These are phyloP conservation scores for Paecilomyces formosus DNA, from an alignment of 2,329 filamentous ascomycete species.

Conservation along the genomic window DNA sequence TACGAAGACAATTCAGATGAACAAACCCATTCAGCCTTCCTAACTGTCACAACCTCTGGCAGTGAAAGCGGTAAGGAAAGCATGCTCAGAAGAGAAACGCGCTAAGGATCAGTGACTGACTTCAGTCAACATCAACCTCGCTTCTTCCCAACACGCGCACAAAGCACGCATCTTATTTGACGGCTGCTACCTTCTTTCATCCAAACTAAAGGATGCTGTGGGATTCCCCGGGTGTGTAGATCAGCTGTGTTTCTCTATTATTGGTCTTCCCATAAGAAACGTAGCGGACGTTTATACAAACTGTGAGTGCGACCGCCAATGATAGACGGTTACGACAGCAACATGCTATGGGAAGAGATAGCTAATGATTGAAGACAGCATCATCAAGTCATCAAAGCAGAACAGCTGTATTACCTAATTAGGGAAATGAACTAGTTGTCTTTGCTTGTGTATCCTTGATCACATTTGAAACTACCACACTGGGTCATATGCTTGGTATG, in stretches of 20 bases:
- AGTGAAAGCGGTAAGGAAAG: neutral
- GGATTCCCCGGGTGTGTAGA: neutral
- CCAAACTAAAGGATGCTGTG: neutral
- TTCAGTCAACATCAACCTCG: neutral
- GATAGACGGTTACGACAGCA: neutral
- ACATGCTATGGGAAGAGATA: neutral
- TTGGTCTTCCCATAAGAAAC: neutral
- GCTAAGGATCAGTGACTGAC: neutral
- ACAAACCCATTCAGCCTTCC: neutral
- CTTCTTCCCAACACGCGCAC: neutral
- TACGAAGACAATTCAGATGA: neutral
- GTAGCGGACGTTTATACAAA: neutral
- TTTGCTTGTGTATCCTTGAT: neutral
- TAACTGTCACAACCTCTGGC: neutral
- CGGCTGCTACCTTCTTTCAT: too few species aligned
- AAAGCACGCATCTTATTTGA: neutral
- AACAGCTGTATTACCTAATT: neutral
- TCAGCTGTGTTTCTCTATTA: neutral
- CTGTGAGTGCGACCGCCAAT: neutral
- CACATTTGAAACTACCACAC: neutral
- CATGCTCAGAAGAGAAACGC: neutral
- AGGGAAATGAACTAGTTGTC: neutral
- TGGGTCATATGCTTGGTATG: neutral
- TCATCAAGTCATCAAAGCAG: neutral
- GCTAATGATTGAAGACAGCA: neutral